Evolutionary conservation across 208 protist genomes (phyloP).

Genomic region (Trypanosoma scelopori): DNA sequence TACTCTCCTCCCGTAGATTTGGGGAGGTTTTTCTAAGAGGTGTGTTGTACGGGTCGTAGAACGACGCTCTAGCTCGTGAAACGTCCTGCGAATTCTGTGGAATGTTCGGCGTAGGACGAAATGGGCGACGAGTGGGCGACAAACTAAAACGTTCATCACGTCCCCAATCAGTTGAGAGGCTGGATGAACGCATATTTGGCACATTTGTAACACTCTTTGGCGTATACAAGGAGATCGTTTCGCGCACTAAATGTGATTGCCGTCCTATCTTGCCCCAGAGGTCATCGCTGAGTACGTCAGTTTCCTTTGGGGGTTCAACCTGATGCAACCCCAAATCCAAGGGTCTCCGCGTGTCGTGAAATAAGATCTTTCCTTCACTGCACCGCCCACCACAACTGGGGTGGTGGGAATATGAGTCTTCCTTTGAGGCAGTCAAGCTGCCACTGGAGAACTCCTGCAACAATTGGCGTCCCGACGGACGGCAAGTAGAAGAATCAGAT

Average conservation of each 20-base stretch:
- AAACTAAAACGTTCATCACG: not conserved
- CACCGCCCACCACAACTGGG: not conserved
- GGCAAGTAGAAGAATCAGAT: not conserved
- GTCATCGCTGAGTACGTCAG: slow-evolving; percentile 16
- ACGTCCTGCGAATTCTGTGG: not conserved
- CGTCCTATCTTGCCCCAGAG: slow-evolving; percentile 24
- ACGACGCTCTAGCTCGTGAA: not conserved
- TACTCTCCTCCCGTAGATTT: slow-evolving; percentile 16
- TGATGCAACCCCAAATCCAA: not conserved
- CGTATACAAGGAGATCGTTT: slow-evolving; percentile 19
- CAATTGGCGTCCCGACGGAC: not conserved
- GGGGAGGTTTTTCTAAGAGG: slow-evolving; percentile 8
- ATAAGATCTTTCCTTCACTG: not conserved
- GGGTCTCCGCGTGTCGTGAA: not conserved
- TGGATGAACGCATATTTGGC: not conserved
- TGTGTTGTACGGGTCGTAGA: slow-evolving; percentile 10
- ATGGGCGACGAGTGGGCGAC: not conserved
- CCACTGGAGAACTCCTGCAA: not conserved
- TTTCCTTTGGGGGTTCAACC: not conserved
- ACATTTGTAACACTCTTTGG: slow-evolving; percentile 4
- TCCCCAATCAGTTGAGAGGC: not conserved
- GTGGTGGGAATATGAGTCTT: slow-evolving; percentile 4
- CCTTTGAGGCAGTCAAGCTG: not conserved
- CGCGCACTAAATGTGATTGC: slow-evolving; percentile 17
- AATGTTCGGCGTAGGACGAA: slow-evolving; percentile 6